These are phyloP conservation scores for Huntiella savannae DNA, from an alignment of 2,329 filamentous ascomycete genomes.

Conservation along the genomic window DNA sequence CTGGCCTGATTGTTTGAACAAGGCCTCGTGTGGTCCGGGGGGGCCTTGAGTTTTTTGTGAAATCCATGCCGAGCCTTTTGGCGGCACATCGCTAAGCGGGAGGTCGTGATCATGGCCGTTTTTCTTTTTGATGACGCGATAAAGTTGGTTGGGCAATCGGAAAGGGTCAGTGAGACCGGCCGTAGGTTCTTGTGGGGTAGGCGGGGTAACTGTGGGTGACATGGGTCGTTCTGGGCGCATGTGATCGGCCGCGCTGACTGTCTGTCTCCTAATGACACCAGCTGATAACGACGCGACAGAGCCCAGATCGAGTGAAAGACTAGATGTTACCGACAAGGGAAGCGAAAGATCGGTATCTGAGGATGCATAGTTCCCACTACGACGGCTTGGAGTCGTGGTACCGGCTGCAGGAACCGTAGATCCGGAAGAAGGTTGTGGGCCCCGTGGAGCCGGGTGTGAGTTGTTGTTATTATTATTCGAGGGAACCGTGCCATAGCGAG, in stretches of 20 bases:
- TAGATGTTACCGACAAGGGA: background rate
- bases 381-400: background rate
- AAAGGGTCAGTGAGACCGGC: too few species aligned
- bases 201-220: conserved; percentile 9
- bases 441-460: too few species aligned
- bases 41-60: background rate
- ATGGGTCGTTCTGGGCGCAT: background rate
- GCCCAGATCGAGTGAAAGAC: background rate
- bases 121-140: background rate
- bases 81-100: background rate
- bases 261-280: background rate
- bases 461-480: too few species aligned
- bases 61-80: background rate
- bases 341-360: conserved; percentile 1
- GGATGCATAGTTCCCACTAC: background rate
- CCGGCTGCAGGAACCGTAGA: too few species aligned
- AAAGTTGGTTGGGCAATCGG: background rate
- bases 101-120: background rate
- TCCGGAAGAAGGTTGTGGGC: too few species aligned
- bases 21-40: background rate
- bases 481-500: too few species aligned
- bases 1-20: background rate
- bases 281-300: background rate
- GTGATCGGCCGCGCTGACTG: background rate
- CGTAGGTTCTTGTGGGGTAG: conserved; percentile 4